Base-by-base conservation (phyloP, 805 yeast genomes). In the Candida silvicultrix region DNA sequence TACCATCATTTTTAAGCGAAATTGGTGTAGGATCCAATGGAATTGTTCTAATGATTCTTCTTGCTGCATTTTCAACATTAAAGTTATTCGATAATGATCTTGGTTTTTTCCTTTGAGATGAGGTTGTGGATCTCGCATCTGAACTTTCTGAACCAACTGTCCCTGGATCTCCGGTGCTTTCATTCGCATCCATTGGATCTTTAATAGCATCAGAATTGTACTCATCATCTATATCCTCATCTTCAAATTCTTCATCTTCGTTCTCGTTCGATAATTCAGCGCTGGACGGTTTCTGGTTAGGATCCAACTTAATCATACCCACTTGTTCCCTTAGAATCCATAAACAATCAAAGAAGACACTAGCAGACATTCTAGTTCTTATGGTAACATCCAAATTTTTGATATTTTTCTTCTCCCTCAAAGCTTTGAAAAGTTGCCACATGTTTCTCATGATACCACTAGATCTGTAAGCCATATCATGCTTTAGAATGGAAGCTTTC, bases 371-470 rank as follows among this genome's bases (percentile, higher is more conserved):
- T 54, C 99, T 76, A 5, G 95, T 83, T 42, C 86, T 73, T 15
- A 90, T 83, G 3, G 75, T 75, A 4, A 86, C 80, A 10, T 60
- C 63, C 43, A 71, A 47, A 47, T 70, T 70, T 31, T 66, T 64
- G 23, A 64, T 66, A 21, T 47, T 40, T 2, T 45, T 42, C 44
- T 76, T 78, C 38, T 78, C 82, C 51, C 81, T 78, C 54, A 89
- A 68, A 5, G 83, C 74, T 43, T 83, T 77, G 64, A 86, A 86
- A 48, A 89, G 71, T 49, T 85, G 87, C 99, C 99, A 92, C 71
- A 89, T 83, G 59, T 89, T 89, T 57, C 85, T 78, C 94, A 94
- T 88, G 48, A 94, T 89, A 9, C 96, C 97, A 40, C 95, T 82
- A 0, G 96, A 86, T 53, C 98, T 76, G 62, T 87, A 88, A 0